Evolutionary conservation across 148 eudicot genomes (phyloP), one percentile per base, ranked within the genome.

Genomic region (Fallopia convolvulus): DNA sequence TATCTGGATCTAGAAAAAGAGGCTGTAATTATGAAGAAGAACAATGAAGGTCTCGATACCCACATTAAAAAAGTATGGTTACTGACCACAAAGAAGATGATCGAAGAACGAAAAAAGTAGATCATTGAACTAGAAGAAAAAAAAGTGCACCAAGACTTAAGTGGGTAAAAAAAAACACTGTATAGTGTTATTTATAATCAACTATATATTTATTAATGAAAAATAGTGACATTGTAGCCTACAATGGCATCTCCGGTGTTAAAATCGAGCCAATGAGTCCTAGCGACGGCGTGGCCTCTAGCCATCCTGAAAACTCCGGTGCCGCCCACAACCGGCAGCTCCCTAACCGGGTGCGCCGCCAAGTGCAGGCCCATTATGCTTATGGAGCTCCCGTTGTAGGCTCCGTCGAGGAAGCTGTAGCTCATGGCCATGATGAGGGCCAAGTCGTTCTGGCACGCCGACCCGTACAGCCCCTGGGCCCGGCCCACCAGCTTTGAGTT

Each of bases 361-460:
- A 78, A 17, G 70, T 88, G 84, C 1, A 68, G 74, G 21, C 80
- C 80, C 36, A 80, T 48, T 0, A 87, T 41, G 21, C 80, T 80
- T 14, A 87, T n/a, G 13, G 87, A 80, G 60, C 90, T 88, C 12
- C 88, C 90, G 42, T 84, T 82, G n/a, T 84, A 84, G 3, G 50
- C 74, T 10, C 88, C 85, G 7, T 81, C 83, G 2, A 41, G 63
- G 52, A 88, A 85, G 21, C 50, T 79, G 10, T 53, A 85, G 40
- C 72, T 79, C 36, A 84, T 40, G 42, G 77, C 85, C 87, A 87
- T 75, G 17, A 87, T 53, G 17, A 79, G 18, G 53, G 82, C 60
- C 32, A 81, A 20, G 4, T 61, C 81, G 0, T 77, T 79, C 39
- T 65, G 76, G 0, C 80, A 74, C 20, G 85, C 83, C 1, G 81